Percentiles rank a stretch among this genome's conserved stretches.
phyloP scores from a whole-genome alignment of 805 yeast genomes.

The Candida germanica region DNA sequence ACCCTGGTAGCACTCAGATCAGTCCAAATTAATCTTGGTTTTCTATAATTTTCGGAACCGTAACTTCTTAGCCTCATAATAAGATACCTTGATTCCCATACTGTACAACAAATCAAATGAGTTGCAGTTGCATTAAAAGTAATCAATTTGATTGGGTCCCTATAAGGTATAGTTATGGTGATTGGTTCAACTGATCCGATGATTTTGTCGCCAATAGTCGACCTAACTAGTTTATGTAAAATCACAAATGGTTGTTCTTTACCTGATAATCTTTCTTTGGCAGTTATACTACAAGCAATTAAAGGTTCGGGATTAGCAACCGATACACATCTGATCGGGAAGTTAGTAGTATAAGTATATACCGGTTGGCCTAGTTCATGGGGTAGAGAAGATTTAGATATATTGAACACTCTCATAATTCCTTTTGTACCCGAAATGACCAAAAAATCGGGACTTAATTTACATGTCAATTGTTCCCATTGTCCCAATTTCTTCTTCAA shows the following conservation, averaged over 20 bases:
- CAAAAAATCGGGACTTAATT: slow-evolving; percentile 55
- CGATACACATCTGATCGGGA: slow-evolving; percentile 78
- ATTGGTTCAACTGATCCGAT: slow-evolving; percentile 49
- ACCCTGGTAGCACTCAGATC: slow-evolving; percentile 20
- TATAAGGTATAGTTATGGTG: slow-evolving; percentile 77
- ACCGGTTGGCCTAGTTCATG: slow-evolving; percentile 56
- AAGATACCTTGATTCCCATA: slow-evolving; percentile 74
- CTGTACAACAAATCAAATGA: slow-evolving; percentile 72
- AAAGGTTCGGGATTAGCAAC: slow-evolving; percentile 61
- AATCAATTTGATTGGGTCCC: slow-evolving; percentile 77
- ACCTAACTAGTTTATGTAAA: slow-evolving; percentile 41
- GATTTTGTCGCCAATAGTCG: slow-evolving; percentile 8
- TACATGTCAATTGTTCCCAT: slow-evolving; percentile 63
- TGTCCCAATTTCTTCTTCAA: slow-evolving; percentile 33
- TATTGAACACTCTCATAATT: slow-evolving; percentile 60
- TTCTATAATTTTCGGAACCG: slow-evolving; percentile 29
- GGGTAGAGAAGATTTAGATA: slow-evolving; percentile 24
- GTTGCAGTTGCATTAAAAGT: slow-evolving; percentile 70
- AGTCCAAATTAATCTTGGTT: slow-evolving; percentile 40
- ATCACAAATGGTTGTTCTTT: slow-evolving; percentile 75
- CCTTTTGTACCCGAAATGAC: slow-evolving; percentile 76
- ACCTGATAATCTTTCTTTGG: slow-evolving; percentile 65
- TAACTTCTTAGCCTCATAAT: slow-evolving; percentile 66
- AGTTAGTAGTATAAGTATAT: slow-evolving; percentile 64
- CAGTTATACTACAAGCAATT: slow-evolving; percentile 80